phyloP scores from a whole-genome alignment of 1,139 yeast species.

The Debaryomyces fabryi region DNA sequence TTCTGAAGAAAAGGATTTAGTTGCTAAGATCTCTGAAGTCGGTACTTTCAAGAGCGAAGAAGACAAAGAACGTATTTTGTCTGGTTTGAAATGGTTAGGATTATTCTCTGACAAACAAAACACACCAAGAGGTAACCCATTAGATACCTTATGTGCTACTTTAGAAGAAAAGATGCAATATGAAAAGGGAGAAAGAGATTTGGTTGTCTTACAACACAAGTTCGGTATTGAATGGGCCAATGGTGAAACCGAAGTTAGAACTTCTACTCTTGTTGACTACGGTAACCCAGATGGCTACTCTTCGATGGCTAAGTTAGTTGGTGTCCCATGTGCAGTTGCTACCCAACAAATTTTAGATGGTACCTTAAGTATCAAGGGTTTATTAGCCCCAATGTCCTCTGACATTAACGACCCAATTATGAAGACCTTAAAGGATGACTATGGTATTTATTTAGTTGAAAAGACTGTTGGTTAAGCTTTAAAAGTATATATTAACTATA shows the following conservation, averaged over 20 bases:
- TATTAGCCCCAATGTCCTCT: conserved; percentile 90
- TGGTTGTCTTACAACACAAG: conserved; percentile 95
- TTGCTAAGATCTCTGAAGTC: conserved; percentile 73
- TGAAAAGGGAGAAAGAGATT: conserved; percentile 92
- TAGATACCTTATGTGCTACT: conserved; percentile 95
- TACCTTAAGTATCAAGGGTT: conserved; percentile 69
- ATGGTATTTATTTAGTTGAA: conserved; percentile 85
- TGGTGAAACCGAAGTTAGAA: conserved; percentile 86
- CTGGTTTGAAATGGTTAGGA: conserved; percentile 94
- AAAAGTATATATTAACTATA: conserved; percentile 1
- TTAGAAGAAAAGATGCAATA: conserved; percentile 95
- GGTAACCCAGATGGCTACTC: conserved; percentile 95
- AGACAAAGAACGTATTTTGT: conserved; percentile 82
- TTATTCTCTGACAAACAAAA: conserved; percentile 75
- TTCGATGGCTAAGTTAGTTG: conserved; percentile 97
- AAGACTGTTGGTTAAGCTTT: conserved; percentile 53
- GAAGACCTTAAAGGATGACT: conserved; percentile 87
- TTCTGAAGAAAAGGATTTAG: conserved; percentile 67
- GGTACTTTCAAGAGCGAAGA: conserved; percentile 80
- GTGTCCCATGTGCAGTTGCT: conserved; percentile 98
- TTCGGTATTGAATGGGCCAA: conserved; percentile 97
- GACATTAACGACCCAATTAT: conserved; percentile 89
- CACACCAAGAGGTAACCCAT: conserved; percentile 90
- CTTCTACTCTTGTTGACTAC: conserved; percentile 92
- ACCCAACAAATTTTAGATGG: conserved; percentile 84